Evolutionary conservation across 768 basidiomycete genomes (phyloP), one percentile per base, ranked within the genome.

Genomic region (Pleurotus sapidus): DNA sequence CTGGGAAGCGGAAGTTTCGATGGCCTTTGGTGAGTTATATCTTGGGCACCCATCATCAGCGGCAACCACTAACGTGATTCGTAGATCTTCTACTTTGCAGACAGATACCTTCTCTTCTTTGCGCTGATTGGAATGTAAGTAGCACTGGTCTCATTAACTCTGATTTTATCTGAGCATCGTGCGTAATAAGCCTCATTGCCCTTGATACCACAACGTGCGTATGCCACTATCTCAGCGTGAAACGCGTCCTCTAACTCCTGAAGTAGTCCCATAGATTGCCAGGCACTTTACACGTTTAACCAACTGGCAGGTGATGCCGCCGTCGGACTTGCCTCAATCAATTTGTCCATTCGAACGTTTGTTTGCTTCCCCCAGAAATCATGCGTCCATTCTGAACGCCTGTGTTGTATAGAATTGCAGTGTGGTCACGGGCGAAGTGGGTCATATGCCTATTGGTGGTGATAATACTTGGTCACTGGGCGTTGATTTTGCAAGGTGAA

Each of bases 101-200:
- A 84, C 58, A 80, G 88, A 48, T 89, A 89, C 65, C 79, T 76
- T 63, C 70, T 89, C 37, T 69, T 89, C 5, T 76, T 87, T 60
- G 83, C 88, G 2, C 68, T 89, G 58, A 75, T 87, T 57, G 88
- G 88, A 64, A 86, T 89, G 88, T 88, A 63, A 64, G 86, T 72
- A 18, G 30, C 30, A 34, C 30, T 34, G 30, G 30, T 34, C 30
- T 34, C 30, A 34, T 37, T 11, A 17, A 14, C 18, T 56, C 17
- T 34, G 30, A 11, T 34, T 34, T 11, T 34, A 34, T 34, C 30
- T 34, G 8, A 34, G 9, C 30, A 9, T 34, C 30, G 30, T 34
- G 30, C 18, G 14, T 20, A 34, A 14, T 17, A 50, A 87, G 85
- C 56, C 67, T 75, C 20, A 69, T 85, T 18, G 77, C 82, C 6